Conservation (phyloP, 768 basidiomycete genomes). For the Suillus decipiens region DNA sequence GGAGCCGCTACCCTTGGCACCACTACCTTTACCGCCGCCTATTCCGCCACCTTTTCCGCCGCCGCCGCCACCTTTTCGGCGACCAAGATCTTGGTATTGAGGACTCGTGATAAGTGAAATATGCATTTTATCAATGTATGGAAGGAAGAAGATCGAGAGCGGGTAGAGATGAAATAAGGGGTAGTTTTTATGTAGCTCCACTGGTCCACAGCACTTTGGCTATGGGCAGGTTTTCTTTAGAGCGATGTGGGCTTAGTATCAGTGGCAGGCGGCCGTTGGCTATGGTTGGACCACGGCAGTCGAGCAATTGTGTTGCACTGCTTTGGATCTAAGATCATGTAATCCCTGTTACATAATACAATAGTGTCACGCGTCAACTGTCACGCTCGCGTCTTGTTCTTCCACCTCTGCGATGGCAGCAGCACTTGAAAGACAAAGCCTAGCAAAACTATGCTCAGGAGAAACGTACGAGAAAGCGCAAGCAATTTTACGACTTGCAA, state of each 20-base stretch:
- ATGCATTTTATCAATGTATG: slow-evolving; percentile 16
- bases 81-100: slow-evolving; percentile 14
- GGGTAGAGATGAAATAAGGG: too few relatives aligned
- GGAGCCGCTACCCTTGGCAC: slow-evolving; percentile 6
- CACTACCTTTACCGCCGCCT: slow-evolving; percentile 13
- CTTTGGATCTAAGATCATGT: background rate
- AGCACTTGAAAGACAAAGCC: slow-evolving; percentile 20
- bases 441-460: slow-evolving; percentile 23
- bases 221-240: background rate
- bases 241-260: background rate
- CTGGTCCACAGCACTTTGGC: background rate
- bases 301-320: background rate
- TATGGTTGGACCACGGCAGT: background rate
- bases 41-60: slow-evolving; percentile 20
- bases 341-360: background rate
- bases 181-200: background rate
- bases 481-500: slow-evolving; percentile 23
- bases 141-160: background rate
- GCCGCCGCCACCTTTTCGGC: slow-evolving; percentile 37
- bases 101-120: slow-evolving; percentile 20
- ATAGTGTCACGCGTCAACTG: slow-evolving; percentile 1
- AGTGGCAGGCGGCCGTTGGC: background rate
- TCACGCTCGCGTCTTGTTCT: slow-evolving; percentile 6
- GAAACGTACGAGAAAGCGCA: slow-evolving; percentile 27
- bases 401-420: slow-evolving; percentile 17